Evolutionary conservation across 495 filamentous ascomycete species (phyloP), one percentile per base, ranked within the genome.

Genomic region (Immersiella caudata): DNA sequence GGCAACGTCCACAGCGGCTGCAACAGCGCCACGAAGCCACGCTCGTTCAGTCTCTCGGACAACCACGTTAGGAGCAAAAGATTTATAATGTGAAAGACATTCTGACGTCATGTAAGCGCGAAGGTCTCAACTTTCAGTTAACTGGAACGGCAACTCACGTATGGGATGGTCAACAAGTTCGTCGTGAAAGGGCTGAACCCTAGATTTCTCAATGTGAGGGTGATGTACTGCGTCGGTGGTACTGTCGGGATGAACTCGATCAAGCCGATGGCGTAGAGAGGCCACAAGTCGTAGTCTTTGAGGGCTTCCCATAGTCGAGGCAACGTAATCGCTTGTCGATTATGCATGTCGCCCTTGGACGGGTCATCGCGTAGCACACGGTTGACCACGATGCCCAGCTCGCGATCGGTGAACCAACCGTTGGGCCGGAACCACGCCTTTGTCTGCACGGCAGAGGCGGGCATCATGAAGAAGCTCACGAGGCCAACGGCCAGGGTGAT

Each of bases 251-350:
- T 88, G 64, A 82, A 79, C 74, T 82, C 86, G 0, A 80, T 78
- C 5, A 93, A 46, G 4, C 90, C 90, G 16, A 93, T 75, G 7
- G 88, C 65, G 68, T 92, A 93, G 22, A 92, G 80, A 0, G 88
- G 86, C 90, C 91, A 93, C 70, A 93, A 81, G 67, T 93, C 87
- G 65, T 87, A 92, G 74, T 93, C 91, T 36, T 79, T 85, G 9
- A 93, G 70, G 5, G 84, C 80, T 26, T 84, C 68, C 82, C 85
- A 88, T 25, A 93, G 80, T 21, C 84, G 73, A 40, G 74, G 85
- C 0, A 82, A 84, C 0, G 84, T 87, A 20, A 93, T 78, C 0
- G 87, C 85, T 74, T 92, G 84, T 9, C 89, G 82, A 56, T 83
- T 84, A 62, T 85, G 83, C 84, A 85, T 85, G 61, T 85, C 81